These are phyloP conservation scores for Dissophora ornata DNA, from an alignment of 192 early-diverging fungal genomes.

Conservation along the genomic window DNA sequence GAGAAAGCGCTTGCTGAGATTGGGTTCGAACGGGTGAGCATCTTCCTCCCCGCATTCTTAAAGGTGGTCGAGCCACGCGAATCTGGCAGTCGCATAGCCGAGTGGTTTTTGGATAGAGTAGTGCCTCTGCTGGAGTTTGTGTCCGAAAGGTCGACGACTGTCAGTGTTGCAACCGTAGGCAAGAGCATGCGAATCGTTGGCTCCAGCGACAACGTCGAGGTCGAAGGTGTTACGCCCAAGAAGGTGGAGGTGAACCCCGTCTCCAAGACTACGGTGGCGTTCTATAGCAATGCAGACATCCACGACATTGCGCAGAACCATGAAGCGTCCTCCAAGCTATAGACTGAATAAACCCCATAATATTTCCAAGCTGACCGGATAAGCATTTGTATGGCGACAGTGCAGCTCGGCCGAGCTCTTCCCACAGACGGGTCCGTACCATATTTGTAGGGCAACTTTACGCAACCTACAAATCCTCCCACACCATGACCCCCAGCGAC, in stretches of 20 bases:
- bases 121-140: constrained; percentile 38
- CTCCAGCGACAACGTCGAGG: constrained; percentile 9
- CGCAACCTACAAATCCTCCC: no score
- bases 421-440: no score
- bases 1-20: constrained; percentile 71
- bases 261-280: constrained; percentile 18
- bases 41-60: constrained; percentile 72
- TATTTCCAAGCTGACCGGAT: no score
- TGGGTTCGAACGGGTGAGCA: constrained; percentile 71
- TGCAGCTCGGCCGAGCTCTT: no score
- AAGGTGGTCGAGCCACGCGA: constrained; percentile 55
- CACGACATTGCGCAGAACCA: constrained; percentile 45
- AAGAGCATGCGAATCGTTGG: constrained; percentile 32
- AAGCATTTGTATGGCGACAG: no score
- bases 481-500: constrained; percentile 23
- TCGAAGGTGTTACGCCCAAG: constrained; percentile 25
- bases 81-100: not conserved
- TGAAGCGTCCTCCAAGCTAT: constrained; percentile 14
- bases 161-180: constrained; percentile 29
- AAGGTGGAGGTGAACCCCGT: constrained; percentile 12
- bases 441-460: no score
- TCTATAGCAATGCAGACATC: constrained; percentile 30
- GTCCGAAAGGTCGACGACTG: constrained; percentile 8
- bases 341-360: no score
- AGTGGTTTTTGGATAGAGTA: not conserved